Conservation (phyloP, 1,284 basidiomycete species). For the Cutaneotrichosporon sp. region DNA sequence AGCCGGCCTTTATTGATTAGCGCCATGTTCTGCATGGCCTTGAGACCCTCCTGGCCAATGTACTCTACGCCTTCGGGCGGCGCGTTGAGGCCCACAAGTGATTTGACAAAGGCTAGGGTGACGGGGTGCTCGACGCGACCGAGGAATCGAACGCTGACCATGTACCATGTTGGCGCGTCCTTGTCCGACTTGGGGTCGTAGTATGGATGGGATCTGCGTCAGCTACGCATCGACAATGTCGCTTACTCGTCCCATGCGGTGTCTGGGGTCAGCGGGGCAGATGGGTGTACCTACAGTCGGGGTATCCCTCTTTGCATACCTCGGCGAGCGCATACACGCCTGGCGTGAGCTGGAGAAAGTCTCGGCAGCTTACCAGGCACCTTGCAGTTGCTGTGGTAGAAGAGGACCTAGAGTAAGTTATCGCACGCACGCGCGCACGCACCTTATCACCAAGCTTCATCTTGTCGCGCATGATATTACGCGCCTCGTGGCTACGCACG, state of each 20-base stretch:
- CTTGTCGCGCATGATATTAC: conserved; percentile 77
- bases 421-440: conserved; percentile 14
- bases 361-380: conserved; percentile 57
- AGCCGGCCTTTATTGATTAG: conserved; percentile 77
- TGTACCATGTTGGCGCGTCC: conserved; percentile 81
- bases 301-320: conserved; percentile 78
- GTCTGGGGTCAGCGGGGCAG: conserved; percentile 51
- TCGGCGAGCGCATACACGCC: conserved; percentile 80
- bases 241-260: conserved; percentile 76
- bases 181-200: conserved; percentile 76
- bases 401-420: conserved; percentile 47
- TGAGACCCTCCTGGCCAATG: conserved; percentile 58
- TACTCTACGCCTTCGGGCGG: conserved; percentile 59
- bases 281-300: conserved; percentile 63
- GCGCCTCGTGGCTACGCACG: conserved; percentile 76
- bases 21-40: conserved; percentile 63
- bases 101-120: conserved; percentile 68
- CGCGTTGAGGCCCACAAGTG: conserved; percentile 52
- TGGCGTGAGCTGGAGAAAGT: conserved; percentile 30
- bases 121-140: conserved; percentile 67
- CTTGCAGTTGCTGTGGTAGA: conserved; percentile 92
- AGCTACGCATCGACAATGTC: not conserved
- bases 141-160: conserved; percentile 71
- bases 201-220: conserved; percentile 63
- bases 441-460: conserved; percentile 83